Evolutionary conservation across 352 stramenopile genomes (phyloP).

Genomic region (Thalassiosira livingstoniorum): DNA sequence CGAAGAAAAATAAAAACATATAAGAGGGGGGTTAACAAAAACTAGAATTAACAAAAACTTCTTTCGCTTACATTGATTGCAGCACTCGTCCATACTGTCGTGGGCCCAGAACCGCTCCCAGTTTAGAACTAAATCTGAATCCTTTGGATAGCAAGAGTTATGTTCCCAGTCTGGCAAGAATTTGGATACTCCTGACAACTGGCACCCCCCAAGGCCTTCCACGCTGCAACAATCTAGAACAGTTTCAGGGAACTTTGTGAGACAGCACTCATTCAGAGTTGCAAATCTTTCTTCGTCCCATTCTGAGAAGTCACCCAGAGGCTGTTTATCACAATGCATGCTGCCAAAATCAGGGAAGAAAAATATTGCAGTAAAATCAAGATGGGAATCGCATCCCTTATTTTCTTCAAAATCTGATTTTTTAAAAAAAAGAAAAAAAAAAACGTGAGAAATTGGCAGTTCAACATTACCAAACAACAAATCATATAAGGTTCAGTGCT

Average conservation of each 20-base stretch:
- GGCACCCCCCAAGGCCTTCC: not conserved
- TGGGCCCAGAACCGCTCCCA: not conserved
- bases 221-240: not conserved
- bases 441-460: not conserved
- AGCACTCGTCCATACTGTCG: not conserved
- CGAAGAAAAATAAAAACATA: no score
- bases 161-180: slow-evolving; percentile 8
- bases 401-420: not conserved
- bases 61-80: slow-evolving; percentile 15
- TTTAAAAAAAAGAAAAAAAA: not conserved
- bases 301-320: not conserved
- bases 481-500: no score
- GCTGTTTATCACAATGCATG: slow-evolving; percentile 6
- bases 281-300: not conserved
- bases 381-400: no score
- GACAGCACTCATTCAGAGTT: slow-evolving; percentile 5
- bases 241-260: slow-evolving; percentile 6
- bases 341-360: slow-evolving; percentile 8
- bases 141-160: slow-evolving; percentile 6
- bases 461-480: no score
- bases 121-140: slow-evolving; percentile 1
- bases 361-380: not conserved
- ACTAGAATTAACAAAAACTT: no score
- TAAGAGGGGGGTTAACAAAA: no score
- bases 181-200: not conserved